These are phyloP conservation scores for Plantago major DNA, from an alignment of 257 asterid genomes.

Conservation along the genomic window DNA sequence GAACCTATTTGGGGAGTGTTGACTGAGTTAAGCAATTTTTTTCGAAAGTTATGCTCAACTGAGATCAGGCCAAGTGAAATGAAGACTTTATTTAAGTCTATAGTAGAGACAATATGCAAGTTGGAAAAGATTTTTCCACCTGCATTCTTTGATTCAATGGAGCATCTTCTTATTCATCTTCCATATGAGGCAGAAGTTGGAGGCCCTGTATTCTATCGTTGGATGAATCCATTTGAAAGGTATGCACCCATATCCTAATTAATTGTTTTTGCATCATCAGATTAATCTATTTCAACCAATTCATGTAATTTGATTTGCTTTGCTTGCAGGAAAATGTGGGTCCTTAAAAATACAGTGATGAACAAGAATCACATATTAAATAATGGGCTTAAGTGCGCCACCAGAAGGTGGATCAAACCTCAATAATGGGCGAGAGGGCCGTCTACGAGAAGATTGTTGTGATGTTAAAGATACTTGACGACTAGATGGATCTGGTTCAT, in stretches of 20 bases:
- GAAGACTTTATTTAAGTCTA: constrained; percentile 3
- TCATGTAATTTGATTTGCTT: not conserved
- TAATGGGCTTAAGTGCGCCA: too few relatives aligned
- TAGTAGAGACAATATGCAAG: not conserved
- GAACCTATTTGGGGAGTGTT: not conserved
- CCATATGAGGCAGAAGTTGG: not conserved
- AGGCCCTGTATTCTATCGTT: not conserved
- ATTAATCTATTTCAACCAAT: not conserved
- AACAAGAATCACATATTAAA: too few relatives aligned
- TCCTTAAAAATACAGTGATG: constrained; percentile 1
- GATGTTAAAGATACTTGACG: too few relatives aligned
- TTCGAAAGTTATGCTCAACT: not conserved
- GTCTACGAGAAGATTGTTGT: too few relatives aligned
- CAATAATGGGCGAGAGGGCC: too few relatives aligned
- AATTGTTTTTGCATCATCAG: not conserved
- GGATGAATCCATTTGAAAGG: not conserved
- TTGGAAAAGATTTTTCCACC: not conserved
- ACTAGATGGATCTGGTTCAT: too few relatives aligned
- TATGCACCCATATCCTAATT: not conserved
- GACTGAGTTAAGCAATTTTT: not conserved
- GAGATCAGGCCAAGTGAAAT: not conserved
- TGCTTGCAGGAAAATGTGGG: not conserved
- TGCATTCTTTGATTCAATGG: not conserved
- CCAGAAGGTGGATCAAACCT: too few relatives aligned
- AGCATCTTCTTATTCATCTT: too few relatives aligned